phyloP scores from a whole-genome alignment of 2,329 filamentous ascomycete species.

The Fusarium begoniae region DNA sequence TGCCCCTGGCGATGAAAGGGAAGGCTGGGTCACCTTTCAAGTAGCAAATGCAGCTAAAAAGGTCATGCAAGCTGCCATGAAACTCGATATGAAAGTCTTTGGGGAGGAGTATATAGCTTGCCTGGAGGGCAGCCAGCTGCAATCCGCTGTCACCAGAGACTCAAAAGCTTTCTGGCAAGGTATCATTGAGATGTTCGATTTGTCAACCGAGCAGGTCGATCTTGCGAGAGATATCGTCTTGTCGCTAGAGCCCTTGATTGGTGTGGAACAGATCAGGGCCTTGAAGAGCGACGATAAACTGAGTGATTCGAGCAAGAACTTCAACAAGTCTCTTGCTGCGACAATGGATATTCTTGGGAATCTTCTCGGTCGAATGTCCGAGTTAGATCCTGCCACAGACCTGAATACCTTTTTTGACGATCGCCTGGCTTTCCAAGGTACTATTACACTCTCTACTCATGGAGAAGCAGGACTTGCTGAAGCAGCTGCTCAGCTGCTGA shows the following conservation, averaged over 20 bases:
- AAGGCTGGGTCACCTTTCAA: conserved; percentile 53
- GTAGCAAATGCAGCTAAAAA: conserved; percentile 56
- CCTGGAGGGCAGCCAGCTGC: conserved; percentile 66
- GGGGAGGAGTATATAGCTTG: conserved; percentile 65
- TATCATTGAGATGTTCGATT: conserved; percentile 76
- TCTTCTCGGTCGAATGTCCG: conserved; percentile 80
- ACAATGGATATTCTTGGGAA: conserved; percentile 70
- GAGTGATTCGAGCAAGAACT: conserved; percentile 62
- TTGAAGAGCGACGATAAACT: conserved; percentile 55
- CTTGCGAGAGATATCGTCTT: conserved; percentile 79
- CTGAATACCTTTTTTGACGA: conserved; percentile 76
- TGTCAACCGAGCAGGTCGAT: conserved; percentile 74
- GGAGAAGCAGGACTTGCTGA: conserved; percentile 82
- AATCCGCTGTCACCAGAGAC: conserved; percentile 73
- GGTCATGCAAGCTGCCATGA: conserved; percentile 64
- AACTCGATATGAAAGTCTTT: conserved; percentile 55
- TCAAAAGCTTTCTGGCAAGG: conserved; percentile 60
- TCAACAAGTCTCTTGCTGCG: conserved; percentile 75
- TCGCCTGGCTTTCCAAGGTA: conserved; percentile 73
- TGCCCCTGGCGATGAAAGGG: conserved; percentile 36
- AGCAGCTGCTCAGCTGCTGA: conserved; percentile 82
- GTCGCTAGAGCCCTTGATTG: conserved; percentile 75
- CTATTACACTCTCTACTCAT: conserved; percentile 83
- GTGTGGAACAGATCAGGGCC: conserved; percentile 77
- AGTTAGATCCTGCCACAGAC: conserved; percentile 73